Evolutionary conservation across 306 rosid genomes (phyloP).

Genomic region (Castanospermum australe): DNA sequence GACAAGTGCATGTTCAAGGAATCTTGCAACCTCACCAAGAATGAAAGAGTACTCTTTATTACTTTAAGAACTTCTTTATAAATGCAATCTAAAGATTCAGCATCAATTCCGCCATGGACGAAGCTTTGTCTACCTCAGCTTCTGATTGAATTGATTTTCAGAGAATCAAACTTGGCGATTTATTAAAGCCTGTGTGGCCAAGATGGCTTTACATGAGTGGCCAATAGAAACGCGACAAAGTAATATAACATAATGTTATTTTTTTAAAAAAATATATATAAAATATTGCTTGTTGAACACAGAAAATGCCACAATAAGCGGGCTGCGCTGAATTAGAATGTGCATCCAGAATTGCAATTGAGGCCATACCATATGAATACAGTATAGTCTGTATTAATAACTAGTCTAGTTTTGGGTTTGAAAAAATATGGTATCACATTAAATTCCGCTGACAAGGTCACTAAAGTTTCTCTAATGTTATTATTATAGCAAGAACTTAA

Average conservation of each 20-base stretch:
- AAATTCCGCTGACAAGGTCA: background rate
- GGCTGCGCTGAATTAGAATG: background rate
- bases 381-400: background rate
- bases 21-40: conserved; percentile 4
- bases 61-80: background rate
- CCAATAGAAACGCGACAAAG: background rate
- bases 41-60: background rate
- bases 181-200: background rate
- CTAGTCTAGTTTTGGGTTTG: background rate
- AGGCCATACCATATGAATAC: background rate
- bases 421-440: background rate
- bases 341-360: background rate
- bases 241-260: background rate
- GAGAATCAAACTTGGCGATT: background rate
- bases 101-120: conserved; percentile 6
- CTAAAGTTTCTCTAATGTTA: too few relatives aligned
- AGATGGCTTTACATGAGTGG: background rate
- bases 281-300: background rate
- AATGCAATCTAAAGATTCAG: background rate
- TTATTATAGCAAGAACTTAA: too few relatives aligned
- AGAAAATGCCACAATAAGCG: background rate
- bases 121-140: background rate
- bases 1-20: conserved; percentile 23
- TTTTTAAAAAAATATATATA: background rate
- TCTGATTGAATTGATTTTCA: background rate